Evolutionary conservation across 163 green algal genomes (phyloP).

Genomic region (Chlorella variabilis): DNA sequence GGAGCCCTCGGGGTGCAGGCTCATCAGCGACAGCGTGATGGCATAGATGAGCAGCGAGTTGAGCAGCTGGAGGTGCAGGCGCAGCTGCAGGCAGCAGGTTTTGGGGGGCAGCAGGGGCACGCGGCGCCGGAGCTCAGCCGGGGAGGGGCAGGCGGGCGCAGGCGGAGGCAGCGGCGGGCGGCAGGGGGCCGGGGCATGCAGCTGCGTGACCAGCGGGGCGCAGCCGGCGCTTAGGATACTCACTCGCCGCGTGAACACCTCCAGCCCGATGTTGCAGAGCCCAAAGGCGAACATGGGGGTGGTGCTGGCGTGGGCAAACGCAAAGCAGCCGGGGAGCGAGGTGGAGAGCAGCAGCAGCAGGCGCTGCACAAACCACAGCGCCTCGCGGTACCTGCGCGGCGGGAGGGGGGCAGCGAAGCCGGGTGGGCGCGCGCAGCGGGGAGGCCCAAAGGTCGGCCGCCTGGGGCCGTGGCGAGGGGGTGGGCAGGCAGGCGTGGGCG

Average conservation of each 20-base stretch:
- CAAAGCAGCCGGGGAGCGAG: slow-evolving; percentile 1
- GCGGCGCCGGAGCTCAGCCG: too few species aligned
- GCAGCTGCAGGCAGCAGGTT: slow-evolving; percentile 10
- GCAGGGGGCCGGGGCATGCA: too few species aligned
- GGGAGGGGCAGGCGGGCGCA: too few species aligned
- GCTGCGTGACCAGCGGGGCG: too few species aligned
- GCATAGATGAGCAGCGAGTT: slow-evolving; percentile 2
- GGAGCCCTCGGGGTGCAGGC: slow-evolving; percentile 2
- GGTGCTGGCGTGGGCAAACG: not conserved
- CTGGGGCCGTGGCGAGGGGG: not conserved
- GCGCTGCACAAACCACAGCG: slow-evolving; percentile 27
- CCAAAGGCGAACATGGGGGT: slow-evolving; percentile 7
- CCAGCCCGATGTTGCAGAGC: slow-evolving; percentile 13
- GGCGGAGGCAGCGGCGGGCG: too few species aligned
- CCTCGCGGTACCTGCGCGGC: not conserved
- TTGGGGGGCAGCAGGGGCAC: not conserved
- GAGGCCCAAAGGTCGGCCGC: not conserved
- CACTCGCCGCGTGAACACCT: slow-evolving; percentile 16
- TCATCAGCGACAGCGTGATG: slow-evolving; percentile 11
- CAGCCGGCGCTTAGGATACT: too few species aligned
- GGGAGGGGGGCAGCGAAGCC: not conserved
- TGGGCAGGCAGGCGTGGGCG: too few species aligned
- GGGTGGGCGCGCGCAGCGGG: not conserved
- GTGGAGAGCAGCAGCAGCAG: slow-evolving; percentile 2
- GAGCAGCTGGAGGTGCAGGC: slow-evolving; percentile 35